Evolutionary conservation across 2,329 filamentous ascomycete species (phyloP), one percentile per base, ranked within the genome.

Genomic region (Xylariaceae sp.): DNA sequence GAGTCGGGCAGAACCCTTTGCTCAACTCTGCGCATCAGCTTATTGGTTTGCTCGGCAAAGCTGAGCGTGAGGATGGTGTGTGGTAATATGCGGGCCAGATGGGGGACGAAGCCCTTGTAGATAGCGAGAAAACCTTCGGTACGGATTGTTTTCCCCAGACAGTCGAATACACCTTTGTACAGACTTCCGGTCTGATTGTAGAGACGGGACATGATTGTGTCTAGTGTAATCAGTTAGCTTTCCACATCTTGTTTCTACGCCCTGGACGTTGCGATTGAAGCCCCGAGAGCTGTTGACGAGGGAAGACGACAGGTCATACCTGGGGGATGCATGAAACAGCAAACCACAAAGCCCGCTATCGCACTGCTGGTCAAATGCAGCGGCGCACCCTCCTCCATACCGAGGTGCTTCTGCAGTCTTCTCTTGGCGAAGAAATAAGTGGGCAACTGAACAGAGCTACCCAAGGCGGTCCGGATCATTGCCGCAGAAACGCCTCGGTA

Each of bases 391-490:
- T 99, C 94, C 64, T 94, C 76, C 86, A 97, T 90, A 41, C 85
- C 90, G 47, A 92, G 71, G 66, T 96, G 90, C 63, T 80, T 85
- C 51, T 89, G 80, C 60, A 99, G 73, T 60, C 88, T 77, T 54
- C 94, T 78, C 77, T 99, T 99, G 11, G 92, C 94, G 62, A 97
- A 94, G 73, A 97, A 99, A 70, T 99, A 99, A 33, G 94, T 99
- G 2, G 94, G 94, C 53, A 99, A 77, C 72, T 99, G 94, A 11
- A 97, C 94, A 6, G 90, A 94, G 71, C 89, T 95, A 44, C 94
- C 94, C 62, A 96, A 96, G 19, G 92, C 92, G 1, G 94, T 99
- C 51, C 94, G 80, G 54, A 99, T 89, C 89, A 96, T 96, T 18
- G 94, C 91, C 3, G 94, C 92, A 3, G 83, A 86, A 1, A 97